Evolutionary conservation across 371 early-diverging fungal genomes (phyloP).

Genomic region (Syncephalastrum racemosum): DNA sequence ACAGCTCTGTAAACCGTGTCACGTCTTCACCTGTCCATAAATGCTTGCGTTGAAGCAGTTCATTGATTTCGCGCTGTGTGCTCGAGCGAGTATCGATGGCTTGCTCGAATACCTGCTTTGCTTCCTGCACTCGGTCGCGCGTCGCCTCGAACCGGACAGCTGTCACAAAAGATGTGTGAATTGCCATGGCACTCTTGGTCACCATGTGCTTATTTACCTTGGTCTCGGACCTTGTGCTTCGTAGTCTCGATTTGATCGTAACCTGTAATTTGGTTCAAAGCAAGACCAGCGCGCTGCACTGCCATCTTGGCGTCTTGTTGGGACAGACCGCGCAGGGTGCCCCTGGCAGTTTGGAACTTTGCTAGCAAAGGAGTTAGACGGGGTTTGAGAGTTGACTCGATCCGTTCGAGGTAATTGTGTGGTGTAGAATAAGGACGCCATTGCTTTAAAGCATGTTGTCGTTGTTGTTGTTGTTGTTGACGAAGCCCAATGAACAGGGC

Average conservation of each 20-base stretch:
- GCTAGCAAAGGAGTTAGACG: constrained; percentile 29
- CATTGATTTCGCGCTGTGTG: constrained; percentile 87
- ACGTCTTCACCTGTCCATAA: constrained; percentile 87
- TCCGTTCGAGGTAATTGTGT: constrained; percentile 21
- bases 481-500: no score
- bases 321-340: constrained; percentile 34
- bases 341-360: constrained; percentile 27
- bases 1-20: constrained; percentile 82
- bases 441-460: constrained; percentile 2
- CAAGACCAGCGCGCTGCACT: constrained; percentile 42
- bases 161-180: background rate
- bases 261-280: constrained; percentile 81
- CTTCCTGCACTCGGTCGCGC: constrained; percentile 55
- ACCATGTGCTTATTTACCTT: constrained; percentile 43
- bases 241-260: constrained; percentile 76
- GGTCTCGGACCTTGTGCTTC: constrained; percentile 68
- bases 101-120: constrained; percentile 70
- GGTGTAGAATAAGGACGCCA: background rate
- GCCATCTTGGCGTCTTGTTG: constrained; percentile 52
- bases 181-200: background rate
- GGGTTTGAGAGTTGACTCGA: constrained; percentile 30
- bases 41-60: constrained; percentile 85
- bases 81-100: constrained; percentile 69
- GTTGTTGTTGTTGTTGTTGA: background rate
- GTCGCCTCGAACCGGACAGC: constrained; percentile 45